Base-by-base conservation (phyloP, 352 stramenopile genomes). In the Pythium brassicae region DNA sequence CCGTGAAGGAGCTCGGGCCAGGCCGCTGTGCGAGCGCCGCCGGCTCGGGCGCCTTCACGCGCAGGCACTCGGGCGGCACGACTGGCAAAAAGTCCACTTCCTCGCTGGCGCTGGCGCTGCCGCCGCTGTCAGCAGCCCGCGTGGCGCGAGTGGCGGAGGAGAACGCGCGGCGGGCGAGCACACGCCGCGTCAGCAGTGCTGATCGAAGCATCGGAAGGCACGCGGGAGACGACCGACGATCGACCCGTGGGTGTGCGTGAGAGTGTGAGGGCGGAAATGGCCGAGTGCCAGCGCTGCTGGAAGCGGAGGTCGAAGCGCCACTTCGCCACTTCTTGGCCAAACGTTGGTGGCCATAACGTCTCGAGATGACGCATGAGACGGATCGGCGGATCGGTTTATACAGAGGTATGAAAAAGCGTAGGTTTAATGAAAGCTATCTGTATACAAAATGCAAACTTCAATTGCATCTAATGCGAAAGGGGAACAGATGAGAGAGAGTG, bases 31-130 rank as follows among this genome's bases (percentile, higher is more conserved):
- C 63, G 10, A 63, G 47, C 3, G 67, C 45, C 22, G 52, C 51
- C 17, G 62, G 42, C 10, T 51, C 23, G 6, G 64, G 63, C n/a
- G 72, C 53, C 58, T 84, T 72, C 55, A 92, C 76, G 43, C 74
- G 73, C 26, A 94, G 71, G 62, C 84, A 92, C 58, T 92, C 82
- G 48, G 80, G 69, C 12, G 84, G 84, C 49, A 94, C 78, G 26
- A 87, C 66, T 1, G 80, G 81, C 60, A 94, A 51, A 47, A 89
- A 86, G 65, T 90, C 79, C 15, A 74, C 70, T 50, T 71, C 75
- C 22, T 35, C 26, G 15, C 53, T 34, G 47, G 49, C 35, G 7
- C 25, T 51, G 56, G 32, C 39, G 34, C 59, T 39, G 10, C 25
- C 23, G 10, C 23, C 32, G 42, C 20, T 14, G 42, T 26, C 42